Conservation (phyloP, 2,329 filamentous ascomycete genomes). For the Aspergillus quadricinctus region DNA sequence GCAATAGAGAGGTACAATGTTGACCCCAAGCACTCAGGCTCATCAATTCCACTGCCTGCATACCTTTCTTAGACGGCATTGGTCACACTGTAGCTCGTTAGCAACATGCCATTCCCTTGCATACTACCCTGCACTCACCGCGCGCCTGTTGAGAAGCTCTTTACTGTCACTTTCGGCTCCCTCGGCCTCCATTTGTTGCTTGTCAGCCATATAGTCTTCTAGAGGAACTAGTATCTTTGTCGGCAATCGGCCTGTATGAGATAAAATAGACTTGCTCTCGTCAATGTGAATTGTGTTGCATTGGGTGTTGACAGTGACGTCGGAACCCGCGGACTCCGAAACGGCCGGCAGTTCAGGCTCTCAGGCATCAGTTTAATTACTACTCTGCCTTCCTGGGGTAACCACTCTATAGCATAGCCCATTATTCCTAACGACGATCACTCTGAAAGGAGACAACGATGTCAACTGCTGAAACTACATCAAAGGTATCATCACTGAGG, state of each 20-base stretch:
- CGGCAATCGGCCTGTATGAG: neutral
- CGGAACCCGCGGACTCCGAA: constrained; percentile 18
- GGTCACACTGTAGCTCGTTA: constrained; percentile 27
- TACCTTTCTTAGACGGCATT: constrained; percentile 33
- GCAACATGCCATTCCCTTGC: neutral
- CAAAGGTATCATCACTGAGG: too few relatives aligned
- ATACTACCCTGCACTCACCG: constrained; percentile 21
- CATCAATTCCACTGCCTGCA: neutral
- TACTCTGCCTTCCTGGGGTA: neutral
- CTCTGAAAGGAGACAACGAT: too few relatives aligned
- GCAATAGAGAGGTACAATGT: neutral
- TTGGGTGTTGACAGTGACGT: neutral
- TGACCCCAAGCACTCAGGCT: neutral
- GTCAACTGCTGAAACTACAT: too few relatives aligned
- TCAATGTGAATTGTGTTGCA: neutral
- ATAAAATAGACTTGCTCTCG: neutral
- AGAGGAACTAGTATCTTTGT: neutral
- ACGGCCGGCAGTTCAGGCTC: neutral
- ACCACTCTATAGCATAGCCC: too few relatives aligned
- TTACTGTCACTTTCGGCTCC: constrained; percentile 24
- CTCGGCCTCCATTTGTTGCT: constrained; percentile 25
- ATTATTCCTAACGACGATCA: too few relatives aligned
- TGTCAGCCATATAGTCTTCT: neutral
- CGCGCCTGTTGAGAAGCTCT: constrained; percentile 21
- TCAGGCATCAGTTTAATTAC: neutral